Percentiles rank a stretch among this genome's conserved stretches.
phyloP scores from a whole-genome alignment of 306 rosid genomes.

The Glycine soja region DNA sequence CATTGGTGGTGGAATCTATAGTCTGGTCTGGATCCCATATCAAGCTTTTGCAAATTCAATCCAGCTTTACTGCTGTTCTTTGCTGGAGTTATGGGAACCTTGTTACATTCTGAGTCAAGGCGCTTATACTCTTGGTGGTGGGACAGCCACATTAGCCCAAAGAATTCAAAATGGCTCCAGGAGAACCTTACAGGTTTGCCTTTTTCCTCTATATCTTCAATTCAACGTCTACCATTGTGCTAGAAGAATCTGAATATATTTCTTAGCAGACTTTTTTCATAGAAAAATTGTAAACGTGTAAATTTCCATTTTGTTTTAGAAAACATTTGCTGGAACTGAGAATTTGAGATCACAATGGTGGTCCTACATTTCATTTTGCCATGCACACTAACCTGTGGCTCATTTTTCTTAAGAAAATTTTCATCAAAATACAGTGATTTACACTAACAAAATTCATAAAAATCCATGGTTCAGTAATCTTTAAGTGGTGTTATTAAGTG shows the following conservation, averaged over 20 bases:
- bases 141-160: conserved; percentile 98
- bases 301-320: background rate
- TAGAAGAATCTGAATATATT: conserved; percentile 29
- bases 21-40: conserved; percentile 69
- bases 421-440: conserved; percentile 19
- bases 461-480: conserved; percentile 10
- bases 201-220: conserved; percentile 27
- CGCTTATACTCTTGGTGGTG: conserved; percentile 99
- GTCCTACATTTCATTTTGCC: conserved; percentile 2
- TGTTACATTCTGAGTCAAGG: conserved; percentile 83
- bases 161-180: conserved; percentile 98
- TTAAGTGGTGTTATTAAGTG: conserved; percentile 36
- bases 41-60: conserved; percentile 62
- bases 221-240: background rate
- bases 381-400: background rate
- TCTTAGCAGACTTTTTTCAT: background rate
- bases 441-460: background rate
- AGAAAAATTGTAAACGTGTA: background rate
- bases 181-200: conserved; percentile 88
- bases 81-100: conserved; percentile 82
- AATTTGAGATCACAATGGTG: conserved; percentile 29
- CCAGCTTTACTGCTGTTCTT: conserved; percentile 64
- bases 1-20: background rate
- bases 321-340: background rate
- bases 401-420: background rate